A percentile compares a stretch with the other conserved stretches of the same genome.
Conservation (phyloP, 345 rosid species). For the Noccaea caerulescens region DNA sequence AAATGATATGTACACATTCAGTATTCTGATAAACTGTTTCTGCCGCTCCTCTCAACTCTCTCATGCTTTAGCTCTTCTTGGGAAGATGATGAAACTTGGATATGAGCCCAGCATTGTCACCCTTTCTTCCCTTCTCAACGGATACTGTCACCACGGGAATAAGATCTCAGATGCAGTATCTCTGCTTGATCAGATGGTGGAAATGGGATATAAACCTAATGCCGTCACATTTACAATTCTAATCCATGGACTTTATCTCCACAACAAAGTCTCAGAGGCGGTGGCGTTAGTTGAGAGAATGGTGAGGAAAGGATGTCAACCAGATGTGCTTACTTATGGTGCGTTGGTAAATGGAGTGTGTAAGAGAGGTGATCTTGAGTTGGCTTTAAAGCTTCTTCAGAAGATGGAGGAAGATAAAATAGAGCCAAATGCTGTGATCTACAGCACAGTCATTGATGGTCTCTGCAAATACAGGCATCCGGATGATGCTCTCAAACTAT, state of each 20-base stretch:
- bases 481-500: not conserved
- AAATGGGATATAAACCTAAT: not conserved
- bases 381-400: not conserved
- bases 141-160: not conserved
- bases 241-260: not conserved
- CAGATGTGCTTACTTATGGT: not conserved
- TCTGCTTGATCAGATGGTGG: not conserved
- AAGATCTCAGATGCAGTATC: not conserved
- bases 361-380: slow-evolving; percentile 5
- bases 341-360: not conserved
- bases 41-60: not conserved
- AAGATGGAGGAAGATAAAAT: not conserved
- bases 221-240: not conserved
- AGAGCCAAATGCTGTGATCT: not conserved
- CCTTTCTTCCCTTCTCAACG: not conserved
- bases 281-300: not conserved
- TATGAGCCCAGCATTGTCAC: not conserved
- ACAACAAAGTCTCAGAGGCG: not conserved
- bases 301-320: not conserved
- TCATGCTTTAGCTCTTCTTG: not conserved
- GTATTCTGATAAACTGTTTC: not conserved
- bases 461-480: not conserved
- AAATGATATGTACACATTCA: not conserved
- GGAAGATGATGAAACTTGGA: not conserved
- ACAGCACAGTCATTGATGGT: not conserved